A percentile compares a stretch with the other conserved stretches of the same genome.
Evolutionary conservation across 129 eudicot species (phyloP).

Genomic region (Oenanthe sinensis): DNA sequence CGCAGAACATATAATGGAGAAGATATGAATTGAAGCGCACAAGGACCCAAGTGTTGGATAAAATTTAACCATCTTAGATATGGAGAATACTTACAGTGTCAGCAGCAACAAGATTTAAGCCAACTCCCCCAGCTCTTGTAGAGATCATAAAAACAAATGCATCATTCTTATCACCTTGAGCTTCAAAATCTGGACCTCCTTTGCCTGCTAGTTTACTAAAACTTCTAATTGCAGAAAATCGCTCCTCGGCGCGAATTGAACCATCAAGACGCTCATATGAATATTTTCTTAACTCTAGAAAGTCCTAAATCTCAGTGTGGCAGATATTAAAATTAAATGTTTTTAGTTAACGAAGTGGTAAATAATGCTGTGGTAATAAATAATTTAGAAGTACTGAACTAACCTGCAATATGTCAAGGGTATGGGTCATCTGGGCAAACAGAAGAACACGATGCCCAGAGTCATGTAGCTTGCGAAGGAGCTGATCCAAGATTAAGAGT

Average conservation of each 20-base stretch:
- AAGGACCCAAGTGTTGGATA: background rate
- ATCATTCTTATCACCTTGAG: conserved; percentile 23
- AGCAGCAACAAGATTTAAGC: conserved; percentile 97
- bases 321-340: background rate
- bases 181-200: conserved; percentile 29
- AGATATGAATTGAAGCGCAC: background rate
- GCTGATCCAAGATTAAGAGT: conserved; percentile 72
- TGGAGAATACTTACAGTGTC: conserved; percentile 56
- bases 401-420: conserved; percentile 94
- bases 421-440: conserved; percentile 97
- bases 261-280: conserved; percentile 98
- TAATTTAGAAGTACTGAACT: background rate
- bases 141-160: conserved; percentile 90
- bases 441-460: conserved; percentile 90
- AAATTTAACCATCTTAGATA: background rate
- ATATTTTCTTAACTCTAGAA: conserved; percentile 70
- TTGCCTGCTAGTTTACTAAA: conserved; percentile 42
- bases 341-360: conserved; percentile 1
- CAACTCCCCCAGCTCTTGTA: conserved; percentile 98
- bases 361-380: background rate
- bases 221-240: conserved; percentile 93
- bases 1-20: background rate
- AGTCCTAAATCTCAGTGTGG: conserved; percentile 40
- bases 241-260: conserved; percentile 94
- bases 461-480: conserved; percentile 63